Conservation (phyloP, 2,329 filamentous ascomycete species). For the Chrysoporthe cubensis region DNA sequence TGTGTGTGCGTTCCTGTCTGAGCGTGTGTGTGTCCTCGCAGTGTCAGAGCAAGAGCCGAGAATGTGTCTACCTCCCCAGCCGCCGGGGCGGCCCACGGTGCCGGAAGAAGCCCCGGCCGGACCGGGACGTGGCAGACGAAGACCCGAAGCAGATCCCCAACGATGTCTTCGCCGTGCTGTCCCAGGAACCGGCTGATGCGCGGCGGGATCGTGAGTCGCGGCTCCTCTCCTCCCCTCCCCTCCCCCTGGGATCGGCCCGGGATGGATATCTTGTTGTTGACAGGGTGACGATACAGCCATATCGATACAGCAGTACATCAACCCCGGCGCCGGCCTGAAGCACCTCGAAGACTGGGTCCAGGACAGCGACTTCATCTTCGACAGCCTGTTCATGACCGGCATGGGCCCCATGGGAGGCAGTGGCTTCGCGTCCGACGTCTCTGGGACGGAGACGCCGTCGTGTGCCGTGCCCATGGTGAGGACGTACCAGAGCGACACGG, state of each 20-base stretch:
- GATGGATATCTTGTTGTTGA: slow-evolving; percentile 6
- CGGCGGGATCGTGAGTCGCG: slow-evolving; percentile 38
- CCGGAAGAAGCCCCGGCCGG: slow-evolving; percentile 42
- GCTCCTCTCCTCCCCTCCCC: neutral
- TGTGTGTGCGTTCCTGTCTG: slow-evolving; percentile 1
- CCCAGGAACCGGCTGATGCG: slow-evolving; percentile 37
- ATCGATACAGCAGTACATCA: slow-evolving; percentile 46
- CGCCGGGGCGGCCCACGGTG: slow-evolving; percentile 48
- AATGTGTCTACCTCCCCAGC: slow-evolving; percentile 49
- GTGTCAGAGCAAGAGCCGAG: slow-evolving; percentile 45
- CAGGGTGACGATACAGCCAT: slow-evolving; percentile 35
- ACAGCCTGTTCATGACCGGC: slow-evolving; percentile 43
- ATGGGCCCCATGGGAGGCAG: slow-evolving; percentile 10
- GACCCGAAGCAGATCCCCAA: slow-evolving; percentile 32
- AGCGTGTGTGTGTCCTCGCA: slow-evolving; percentile 30
- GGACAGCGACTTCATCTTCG: slow-evolving; percentile 54
- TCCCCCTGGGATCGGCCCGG: neutral
- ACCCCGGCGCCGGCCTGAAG: slow-evolving; percentile 52
- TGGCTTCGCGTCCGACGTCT: slow-evolving; percentile 16
- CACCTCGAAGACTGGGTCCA: slow-evolving; percentile 49
- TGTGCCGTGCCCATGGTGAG: slow-evolving; percentile 41
- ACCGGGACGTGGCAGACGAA: slow-evolving; percentile 31
- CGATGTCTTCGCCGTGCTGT: slow-evolving; percentile 29
- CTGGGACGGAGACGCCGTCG: slow-evolving; percentile 13
- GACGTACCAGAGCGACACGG: slow-evolving; percentile 45